These are phyloP conservation scores for Fraxinus americana DNA, from an alignment of 257 asterid species.

Conservation along the genomic window DNA sequence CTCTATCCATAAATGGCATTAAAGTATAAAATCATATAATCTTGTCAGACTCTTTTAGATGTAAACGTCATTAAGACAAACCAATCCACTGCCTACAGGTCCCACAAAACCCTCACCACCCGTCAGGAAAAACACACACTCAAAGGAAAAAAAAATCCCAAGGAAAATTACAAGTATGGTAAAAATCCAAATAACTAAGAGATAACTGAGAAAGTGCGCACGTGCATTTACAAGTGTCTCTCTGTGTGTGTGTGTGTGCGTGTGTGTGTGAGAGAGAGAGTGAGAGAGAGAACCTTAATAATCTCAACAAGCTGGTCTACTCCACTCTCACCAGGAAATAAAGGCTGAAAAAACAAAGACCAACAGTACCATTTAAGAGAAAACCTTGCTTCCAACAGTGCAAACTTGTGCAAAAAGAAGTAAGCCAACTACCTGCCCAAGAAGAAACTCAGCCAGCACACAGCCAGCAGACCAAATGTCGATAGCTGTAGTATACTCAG, in stretches of 20 bases:
- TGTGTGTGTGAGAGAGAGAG: conserved; percentile 19
- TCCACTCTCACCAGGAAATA: conserved; percentile 99
- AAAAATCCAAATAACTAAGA: neutral
- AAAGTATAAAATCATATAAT: neutral
- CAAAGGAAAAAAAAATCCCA: too few relatives aligned
- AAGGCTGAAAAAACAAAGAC: conserved; percentile 53
- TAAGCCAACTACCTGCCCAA: conserved; percentile 47
- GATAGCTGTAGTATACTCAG: conserved; percentile 55
- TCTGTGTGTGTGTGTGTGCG: neutral
- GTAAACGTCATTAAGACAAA: neutral
- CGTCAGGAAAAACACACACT: neutral
- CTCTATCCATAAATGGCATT: neutral
- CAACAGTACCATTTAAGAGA: neutral
- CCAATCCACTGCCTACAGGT: neutral
- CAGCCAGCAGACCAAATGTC: conserved; percentile 65
- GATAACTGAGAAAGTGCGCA: neutral
- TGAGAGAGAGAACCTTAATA: conserved; percentile 67
- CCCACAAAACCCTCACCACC: neutral
- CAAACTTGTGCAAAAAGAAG: conserved; percentile 7
- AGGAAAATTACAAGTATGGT: too few relatives aligned
- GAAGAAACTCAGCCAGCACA: conserved; percentile 57
- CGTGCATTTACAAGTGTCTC: neutral
- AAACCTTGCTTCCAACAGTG: neutral
- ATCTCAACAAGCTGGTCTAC: conserved; percentile 99
- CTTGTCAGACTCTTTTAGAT: neutral